Conservation (phyloP, 164 flowering plant species). For the Piper betle region DNA sequence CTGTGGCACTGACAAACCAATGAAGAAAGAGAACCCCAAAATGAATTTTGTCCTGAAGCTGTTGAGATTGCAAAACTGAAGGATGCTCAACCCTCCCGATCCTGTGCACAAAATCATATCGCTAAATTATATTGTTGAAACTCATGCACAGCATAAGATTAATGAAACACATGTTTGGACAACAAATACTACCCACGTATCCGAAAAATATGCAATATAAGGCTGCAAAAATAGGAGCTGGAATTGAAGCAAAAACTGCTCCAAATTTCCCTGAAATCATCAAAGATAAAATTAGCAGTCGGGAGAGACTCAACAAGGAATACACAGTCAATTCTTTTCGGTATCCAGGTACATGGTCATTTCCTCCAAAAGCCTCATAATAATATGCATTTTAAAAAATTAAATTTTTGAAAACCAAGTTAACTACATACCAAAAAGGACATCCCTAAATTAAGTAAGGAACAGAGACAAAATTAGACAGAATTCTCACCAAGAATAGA, state of each 20-base stretch:
- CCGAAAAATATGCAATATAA: slow-evolving; percentile 90
- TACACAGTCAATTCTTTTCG: background rate
- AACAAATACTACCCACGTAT: slow-evolving; percentile 68
- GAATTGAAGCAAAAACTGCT: slow-evolving; percentile 92
- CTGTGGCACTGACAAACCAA: slow-evolving; percentile 88
- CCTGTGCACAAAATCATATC: slow-evolving; percentile 25
- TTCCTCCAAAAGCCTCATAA: background rate
- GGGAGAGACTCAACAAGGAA: background rate
- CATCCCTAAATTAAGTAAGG: too few relatives aligned
- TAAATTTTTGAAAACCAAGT: too few relatives aligned
- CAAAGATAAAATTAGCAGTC: too few relatives aligned
- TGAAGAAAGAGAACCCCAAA: slow-evolving; percentile 77
- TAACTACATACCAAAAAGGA: background rate
- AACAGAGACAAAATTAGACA: background rate
- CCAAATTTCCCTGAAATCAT: slow-evolving; percentile 77
- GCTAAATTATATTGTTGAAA: background rate
- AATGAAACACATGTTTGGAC: too few relatives aligned
- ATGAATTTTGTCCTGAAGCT: slow-evolving; percentile 84
- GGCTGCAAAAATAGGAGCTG: slow-evolving; percentile 80
- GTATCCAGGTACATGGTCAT: too few relatives aligned
- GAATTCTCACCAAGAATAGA: slow-evolving; percentile 67
- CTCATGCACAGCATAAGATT: background rate
- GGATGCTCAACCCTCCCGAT: slow-evolving; percentile 73
- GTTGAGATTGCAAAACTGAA: slow-evolving; percentile 95
- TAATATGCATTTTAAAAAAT: too few relatives aligned